Evolutionary conservation across 2,329 filamentous ascomycete genomes (phyloP), one percentile per base, ranked within the genome.

Genomic region (Cordyceps tenuipes): DNA sequence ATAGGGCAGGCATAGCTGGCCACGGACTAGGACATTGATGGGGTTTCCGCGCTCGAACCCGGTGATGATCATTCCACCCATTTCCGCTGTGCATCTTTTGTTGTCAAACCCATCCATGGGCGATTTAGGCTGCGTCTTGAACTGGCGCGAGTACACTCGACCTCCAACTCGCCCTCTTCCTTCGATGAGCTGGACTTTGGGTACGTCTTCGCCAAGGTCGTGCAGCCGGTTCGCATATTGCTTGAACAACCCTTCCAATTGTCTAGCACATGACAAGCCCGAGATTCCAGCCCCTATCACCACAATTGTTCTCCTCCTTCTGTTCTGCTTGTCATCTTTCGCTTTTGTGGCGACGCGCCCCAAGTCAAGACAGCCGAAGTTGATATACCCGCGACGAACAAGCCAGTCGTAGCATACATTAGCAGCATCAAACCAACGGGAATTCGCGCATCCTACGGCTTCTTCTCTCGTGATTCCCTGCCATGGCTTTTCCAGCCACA

Each of bases 1-100:
- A 70, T 96, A 97, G 17, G 86, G 86, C 21, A 99, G 81, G 29
- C 88, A 89, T 53, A 99, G 81, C 73, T 99, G 95, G 17, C 90
- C 92, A 65, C 94, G 87, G 60, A 99, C 86, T 62, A 99, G 85
- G 53, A 92, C 84, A 70, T 97, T 95, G 66, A 99, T 77, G 5
- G 94, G 94, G 67, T 99, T 99, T 19, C 95, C 95, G 65, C 90
- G 85, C 65, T 97, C 91, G 70, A 97, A 99, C 0, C 94, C 94
- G 39, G 95, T 97, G 63, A 99, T 91, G 62, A 99, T 97, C 80
- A 99, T 96, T 59, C 93, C 94, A 31, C 94, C 94, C 86, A 97
- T 95, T 72, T 99, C 94, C 36, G 91, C 94, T 21, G 92, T 97
- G 68, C 88, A 88, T 55, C 84, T 78, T 63, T 79, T 82, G 9